These are phyloP conservation scores for Hylodesmum podocarpum DNA, from an alignment of 306 rosid species.

Conservation along the genomic window DNA sequence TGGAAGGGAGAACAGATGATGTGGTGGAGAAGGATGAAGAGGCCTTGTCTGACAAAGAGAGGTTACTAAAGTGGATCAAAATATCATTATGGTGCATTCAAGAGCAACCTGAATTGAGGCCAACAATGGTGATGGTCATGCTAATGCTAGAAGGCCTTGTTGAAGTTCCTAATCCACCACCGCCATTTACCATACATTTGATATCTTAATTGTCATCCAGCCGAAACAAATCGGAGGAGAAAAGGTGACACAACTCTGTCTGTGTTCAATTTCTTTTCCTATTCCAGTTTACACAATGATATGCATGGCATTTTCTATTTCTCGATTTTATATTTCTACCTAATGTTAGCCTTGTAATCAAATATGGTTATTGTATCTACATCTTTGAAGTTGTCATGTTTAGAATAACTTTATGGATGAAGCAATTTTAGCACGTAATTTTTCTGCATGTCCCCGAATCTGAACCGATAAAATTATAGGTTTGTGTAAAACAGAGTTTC, in stretches of 20 bases:
- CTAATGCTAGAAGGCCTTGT: constrained; percentile 44
- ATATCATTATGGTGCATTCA: constrained; percentile 51
- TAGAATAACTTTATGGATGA: too few species aligned
- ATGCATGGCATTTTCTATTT: not conserved
- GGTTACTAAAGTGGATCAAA: constrained; percentile 36
- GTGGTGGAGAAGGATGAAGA: constrained; percentile 40
- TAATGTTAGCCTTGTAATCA: not conserved
- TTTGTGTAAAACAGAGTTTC: too few species aligned
- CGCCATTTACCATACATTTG: not conserved
- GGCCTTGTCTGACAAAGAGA: constrained; percentile 30
- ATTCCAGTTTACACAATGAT: not conserved
- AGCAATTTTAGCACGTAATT: too few species aligned
- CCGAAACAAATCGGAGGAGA: not conserved
- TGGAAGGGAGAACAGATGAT: constrained; percentile 28
- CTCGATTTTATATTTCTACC: not conserved
- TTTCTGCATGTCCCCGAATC: too few species aligned
- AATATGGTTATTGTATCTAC: not conserved
- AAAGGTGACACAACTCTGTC: not conserved
- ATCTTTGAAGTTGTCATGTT: too few species aligned
- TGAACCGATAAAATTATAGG: too few species aligned
- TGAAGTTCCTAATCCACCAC: constrained; percentile 41
- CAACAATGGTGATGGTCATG: constrained; percentile 41
- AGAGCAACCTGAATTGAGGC: constrained; percentile 39
- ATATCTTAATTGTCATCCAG: not conserved
- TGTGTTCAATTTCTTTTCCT: not conserved